Evolutionary conservation across 352 stramenopile species (phyloP).

Genomic region (Phytophthora idaei): DNA sequence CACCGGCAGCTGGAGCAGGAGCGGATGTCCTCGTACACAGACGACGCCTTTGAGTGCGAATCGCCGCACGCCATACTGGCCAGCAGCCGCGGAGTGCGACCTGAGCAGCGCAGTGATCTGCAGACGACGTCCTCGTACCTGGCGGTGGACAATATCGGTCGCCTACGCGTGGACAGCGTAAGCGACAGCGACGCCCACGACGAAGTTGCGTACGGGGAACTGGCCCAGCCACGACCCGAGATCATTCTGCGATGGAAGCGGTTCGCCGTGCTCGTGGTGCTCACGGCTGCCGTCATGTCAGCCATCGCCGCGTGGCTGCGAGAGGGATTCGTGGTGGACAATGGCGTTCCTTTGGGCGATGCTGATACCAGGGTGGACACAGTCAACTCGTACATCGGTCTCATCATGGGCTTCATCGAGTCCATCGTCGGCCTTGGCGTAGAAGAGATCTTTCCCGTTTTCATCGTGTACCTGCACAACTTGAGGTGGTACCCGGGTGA

Average conservation of each 20-base stretch:
- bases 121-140: constrained; percentile 29
- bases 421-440: constrained; percentile 51
- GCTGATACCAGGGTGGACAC: constrained; percentile 38
- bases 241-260: constrained; percentile 69
- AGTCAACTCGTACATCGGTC: constrained; percentile 63
- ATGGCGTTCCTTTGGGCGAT: constrained; percentile 20
- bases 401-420: constrained; percentile 70
- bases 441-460: constrained; percentile 60
- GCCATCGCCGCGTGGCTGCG: constrained; percentile 42
- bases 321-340: constrained; percentile 45
- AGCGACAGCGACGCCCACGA: constrained; percentile 28
- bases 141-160: constrained; percentile 33
- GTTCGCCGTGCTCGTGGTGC: constrained; percentile 52
- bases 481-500: constrained; percentile 58
- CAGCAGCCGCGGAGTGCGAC: constrained; percentile 16
- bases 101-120: constrained; percentile 13
- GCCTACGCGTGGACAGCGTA: constrained; percentile 31
- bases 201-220: constrained; percentile 36
- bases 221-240: constrained; percentile 53
- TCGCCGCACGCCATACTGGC: constrained; percentile 48
- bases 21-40: constrained; percentile 49
- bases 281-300: constrained; percentile 49
- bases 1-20: constrained; percentile 36
- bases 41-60: constrained; percentile 54
- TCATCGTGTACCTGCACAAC: constrained; percentile 71